Base-by-base conservation (phyloP, 495 filamentous ascomycete genomes). In the Chaetomium cochliodes region DNA sequence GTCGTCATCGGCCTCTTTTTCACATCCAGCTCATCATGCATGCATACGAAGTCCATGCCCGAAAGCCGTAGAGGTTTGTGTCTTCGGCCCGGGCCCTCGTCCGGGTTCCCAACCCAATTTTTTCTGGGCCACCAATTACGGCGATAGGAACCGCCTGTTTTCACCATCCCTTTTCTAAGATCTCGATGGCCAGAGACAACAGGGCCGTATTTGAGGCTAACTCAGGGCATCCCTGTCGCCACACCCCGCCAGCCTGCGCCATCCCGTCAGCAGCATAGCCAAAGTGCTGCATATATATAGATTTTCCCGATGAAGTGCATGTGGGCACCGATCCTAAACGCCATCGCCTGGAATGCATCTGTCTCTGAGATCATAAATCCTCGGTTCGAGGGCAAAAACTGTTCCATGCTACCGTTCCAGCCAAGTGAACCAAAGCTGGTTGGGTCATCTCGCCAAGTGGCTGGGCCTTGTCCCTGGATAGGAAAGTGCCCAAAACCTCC, bases 1-100 rank as follows among this genome's bases (percentile, higher is more conserved):
- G 20, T n/a, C 26, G 18, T 23, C 53, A 20, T 3, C 53, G 13
- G 26, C 28, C 26, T 54, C 26, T 54, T 18, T 9, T 11, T 28
- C 25, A 37, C 55, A 30, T 60, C 70, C 76, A 78, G 56, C 70
- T 73, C 72, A 76, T 78, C 77, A 72, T 76, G 77, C 77, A 65
- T 65, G 28, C 28, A 53, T n/a, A n/a, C n/a, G n/a, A n/a, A n/a
- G n/a, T n/a, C n/a, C n/a, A n/a, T n/a, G n/a, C n/a, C n/a, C 9
- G 30, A 50, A 23, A 50, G n/a, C 4, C 46, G 8, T 20, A 20
- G 46, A 20, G 2, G 9, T 5, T 23, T 3, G 46, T 50, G 5
- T 9, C n/a, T n/a, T n/a, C n/a, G n/a, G n/a, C n/a, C 23, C 8
- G 20, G 18, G 46, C 7, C 0, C 5, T 23, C 18, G 1, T 20